Base-by-base conservation (phyloP, 2,329 filamentous ascomycete species). In the Pseudogymnoascus sp. region DNA sequence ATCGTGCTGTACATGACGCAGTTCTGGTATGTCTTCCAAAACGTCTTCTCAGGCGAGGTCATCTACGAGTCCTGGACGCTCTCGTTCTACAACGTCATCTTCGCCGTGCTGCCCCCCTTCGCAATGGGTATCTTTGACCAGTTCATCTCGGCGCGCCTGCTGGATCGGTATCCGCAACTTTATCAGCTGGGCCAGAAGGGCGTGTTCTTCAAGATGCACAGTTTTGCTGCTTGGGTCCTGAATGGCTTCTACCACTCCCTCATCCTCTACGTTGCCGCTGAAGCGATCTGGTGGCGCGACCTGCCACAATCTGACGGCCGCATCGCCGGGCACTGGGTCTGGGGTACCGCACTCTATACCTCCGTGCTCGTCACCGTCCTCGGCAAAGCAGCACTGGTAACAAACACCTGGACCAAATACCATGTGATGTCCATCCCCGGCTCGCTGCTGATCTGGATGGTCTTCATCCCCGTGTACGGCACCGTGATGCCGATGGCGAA, bases 31-130 rank as follows among this genome's bases (percentile, higher is more conserved):
- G 91, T 92, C 0, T 99, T 99, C 80, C 92, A 96, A 83, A 99
- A 99, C 75, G 90, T 91, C 67, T 99, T 97, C 76, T 97, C 93
- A 1, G 94, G 94, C 60, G 89, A 97, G 74, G 91, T 97, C 72
- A 97, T 99, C 73, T 97, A 92, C 82, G 94, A 99, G 77, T 97
- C 94, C 8, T 99, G 95, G 95, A 97, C 92, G 0, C 80, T 99
- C n/a, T 96, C 93, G 6, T 96, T 97, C 78, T 99, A 97, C 82
- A 99, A 99, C 79, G 92, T 99, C 74, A 89, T 99, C 74, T 99
- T 96, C 79, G 99, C 94, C 0, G 89, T 96, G 17, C 80, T 97
- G 15, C 94, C 94, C 13, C 94, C 94, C 0, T 88, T 99, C 64
- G 93, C 91, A 1, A 88, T 99, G 72, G 94, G 94, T 69, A 96